These are phyloP conservation scores for Alternaria gansuensis DNA, from an alignment of 2,329 filamentous ascomycete species.

Conservation along the genomic window DNA sequence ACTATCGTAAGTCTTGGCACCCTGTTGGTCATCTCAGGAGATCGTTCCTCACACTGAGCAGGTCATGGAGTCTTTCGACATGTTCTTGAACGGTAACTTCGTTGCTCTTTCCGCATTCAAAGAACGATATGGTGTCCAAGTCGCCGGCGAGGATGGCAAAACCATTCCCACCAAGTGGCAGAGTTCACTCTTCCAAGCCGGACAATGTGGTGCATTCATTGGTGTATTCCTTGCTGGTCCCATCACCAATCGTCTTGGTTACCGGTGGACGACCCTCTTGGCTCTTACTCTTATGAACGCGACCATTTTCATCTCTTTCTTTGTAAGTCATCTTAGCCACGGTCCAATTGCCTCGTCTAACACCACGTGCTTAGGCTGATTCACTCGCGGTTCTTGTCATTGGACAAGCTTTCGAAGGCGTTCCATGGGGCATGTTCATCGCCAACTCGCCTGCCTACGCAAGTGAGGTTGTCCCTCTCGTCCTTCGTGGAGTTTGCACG, in stretches of 20 bases:
- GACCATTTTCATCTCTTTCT: conserved; percentile 69
- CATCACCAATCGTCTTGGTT: conserved; percentile 65
- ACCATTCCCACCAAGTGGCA: conserved; percentile 66
- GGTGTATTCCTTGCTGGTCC: conserved; percentile 68
- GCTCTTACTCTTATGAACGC: conserved; percentile 65
- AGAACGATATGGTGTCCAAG: conserved; percentile 57
- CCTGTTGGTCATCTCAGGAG: not conserved
- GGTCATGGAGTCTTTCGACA: conserved; percentile 71
- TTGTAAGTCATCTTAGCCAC: conserved; percentile 38
- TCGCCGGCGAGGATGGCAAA: conserved; percentile 27
- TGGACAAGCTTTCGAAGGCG: conserved; percentile 66
- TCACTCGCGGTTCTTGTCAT: conserved; percentile 59
- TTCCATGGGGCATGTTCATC: conserved; percentile 72
- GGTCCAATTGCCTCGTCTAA: not conserved
- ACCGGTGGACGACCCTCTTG: conserved; percentile 64
- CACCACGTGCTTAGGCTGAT: conserved; percentile 41
- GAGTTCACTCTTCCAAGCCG: conserved; percentile 64
- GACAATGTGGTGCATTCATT: conserved; percentile 67
- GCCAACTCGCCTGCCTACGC: conserved; percentile 70
- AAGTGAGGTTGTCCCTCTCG: conserved; percentile 67
- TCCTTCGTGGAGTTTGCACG: conserved; percentile 65
- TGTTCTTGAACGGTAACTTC: conserved; percentile 69
- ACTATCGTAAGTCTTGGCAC: conserved; percentile 57
- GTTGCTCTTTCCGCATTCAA: conserved; percentile 62
- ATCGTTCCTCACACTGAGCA: conserved; percentile 37